phyloP scores from a whole-genome alignment of 2,329 filamentous ascomycete genomes.

The Xylariaceae sp. region DNA sequence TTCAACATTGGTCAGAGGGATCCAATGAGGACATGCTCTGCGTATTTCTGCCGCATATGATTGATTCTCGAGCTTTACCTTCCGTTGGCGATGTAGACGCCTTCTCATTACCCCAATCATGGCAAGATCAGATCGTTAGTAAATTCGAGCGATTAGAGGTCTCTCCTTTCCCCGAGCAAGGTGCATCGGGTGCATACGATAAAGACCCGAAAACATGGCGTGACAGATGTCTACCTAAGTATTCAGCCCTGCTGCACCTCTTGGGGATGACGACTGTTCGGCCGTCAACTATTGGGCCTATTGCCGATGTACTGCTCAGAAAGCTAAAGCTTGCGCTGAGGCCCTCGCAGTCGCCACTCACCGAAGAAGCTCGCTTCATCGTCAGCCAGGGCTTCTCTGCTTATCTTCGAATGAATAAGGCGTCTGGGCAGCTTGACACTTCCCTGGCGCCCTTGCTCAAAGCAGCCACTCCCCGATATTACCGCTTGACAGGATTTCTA shows the following conservation, averaged over 20 bases:
- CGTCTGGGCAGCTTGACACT: slow-evolving; percentile 63
- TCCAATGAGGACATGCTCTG: slow-evolving; percentile 73
- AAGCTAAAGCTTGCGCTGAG: slow-evolving; percentile 71
- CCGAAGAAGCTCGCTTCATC: slow-evolving; percentile 74
- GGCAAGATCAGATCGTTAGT: slow-evolving; percentile 75
- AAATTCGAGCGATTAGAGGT: slow-evolving; percentile 71
- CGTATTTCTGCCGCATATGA: slow-evolving; percentile 71
- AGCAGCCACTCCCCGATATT: slow-evolving; percentile 70
- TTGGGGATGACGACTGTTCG: slow-evolving; percentile 68
- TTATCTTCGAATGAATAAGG: slow-evolving; percentile 70
- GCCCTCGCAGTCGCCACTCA: slow-evolving; percentile 63
- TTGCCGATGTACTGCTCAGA: slow-evolving; percentile 68
- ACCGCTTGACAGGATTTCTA: slow-evolving; percentile 69
- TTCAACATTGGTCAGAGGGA: slow-evolving; percentile 72
- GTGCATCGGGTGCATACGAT: slow-evolving; percentile 57
- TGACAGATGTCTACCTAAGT: slow-evolving; percentile 69
- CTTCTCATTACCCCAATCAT: slow-evolving; percentile 67
- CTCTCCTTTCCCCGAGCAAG: slow-evolving; percentile 69
- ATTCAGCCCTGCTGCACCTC: slow-evolving; percentile 70
- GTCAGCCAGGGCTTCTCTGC: slow-evolving; percentile 76
- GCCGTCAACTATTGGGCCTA: slow-evolving; percentile 69
- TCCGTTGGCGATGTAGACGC: slow-evolving; percentile 58
- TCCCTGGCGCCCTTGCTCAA: slow-evolving; percentile 70
- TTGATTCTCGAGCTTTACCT: slow-evolving; percentile 61
- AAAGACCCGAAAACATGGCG: slow-evolving; percentile 68